Evolutionary conservation across 2,329 filamentous ascomycete genomes (phyloP), one percentile per base, ranked within the genome.

Genomic region (Lasiodiplodia sp.): DNA sequence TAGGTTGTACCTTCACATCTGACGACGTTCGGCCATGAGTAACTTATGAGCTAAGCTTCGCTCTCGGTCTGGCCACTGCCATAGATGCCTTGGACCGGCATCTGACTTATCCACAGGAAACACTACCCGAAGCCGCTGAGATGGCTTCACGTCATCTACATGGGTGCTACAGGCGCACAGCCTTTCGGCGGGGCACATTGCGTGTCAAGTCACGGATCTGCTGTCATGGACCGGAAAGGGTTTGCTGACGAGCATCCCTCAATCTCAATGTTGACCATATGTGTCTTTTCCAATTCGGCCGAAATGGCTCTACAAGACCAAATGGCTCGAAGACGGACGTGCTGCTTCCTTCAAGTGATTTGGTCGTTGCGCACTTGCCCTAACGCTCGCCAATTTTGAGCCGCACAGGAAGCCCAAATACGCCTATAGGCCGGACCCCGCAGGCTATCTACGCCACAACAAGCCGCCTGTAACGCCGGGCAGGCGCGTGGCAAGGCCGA

Each of bases 11-110:
- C 28, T 51, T 64, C 47, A 23, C 28, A 31, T 52, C 25, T 23
- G 44, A 44, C 37, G 18, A 21, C 21, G 25, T 28, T 47, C 31
- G 38, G 28, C 12, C 23, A 25, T 38, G 47, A 52, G 60, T 64
- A 64, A 64, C 60, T 21, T 38, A 31, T 38, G 60, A 31, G 31
- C 60, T 64, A 64, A 52, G 60, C 60, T 40, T 52, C 60, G 44
- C n/a, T 52, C n/a, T 51, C 47, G 28, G 47, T 8, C 44, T 52
- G n/a, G 51, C 60, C 60, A 28, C 47, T 37, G 7, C 16, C 21
- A 3, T 34, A 18, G 28, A 11, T 2, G 34, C 12, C n/a, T 58
- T 40, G 34, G 11, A 23, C 34, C 55, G 6, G n/a, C 11, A 16
- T n/a, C 28, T 57, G 18, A 18, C 38, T 25, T 40, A 21, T 40